Percentiles rank a stretch among this genome's conserved stretches.
Evolutionary conservation across 2,329 filamentous ascomycete genomes (phyloP).

Genomic region (Sclerotinia minor): DNA sequence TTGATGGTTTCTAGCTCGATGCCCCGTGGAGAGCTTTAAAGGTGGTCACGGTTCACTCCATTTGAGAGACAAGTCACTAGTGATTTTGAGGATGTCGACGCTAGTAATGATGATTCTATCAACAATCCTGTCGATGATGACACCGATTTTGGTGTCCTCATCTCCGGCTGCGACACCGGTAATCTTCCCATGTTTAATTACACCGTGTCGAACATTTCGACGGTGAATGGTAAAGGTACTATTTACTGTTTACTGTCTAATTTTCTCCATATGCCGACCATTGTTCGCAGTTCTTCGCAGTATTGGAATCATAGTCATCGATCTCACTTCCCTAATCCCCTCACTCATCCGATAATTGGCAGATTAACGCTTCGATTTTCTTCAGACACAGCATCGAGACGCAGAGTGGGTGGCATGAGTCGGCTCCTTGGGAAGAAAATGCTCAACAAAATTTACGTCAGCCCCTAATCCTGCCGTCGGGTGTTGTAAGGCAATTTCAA

Average conservation of each 20-base stretch:
- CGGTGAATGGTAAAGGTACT: conserved; percentile 41
- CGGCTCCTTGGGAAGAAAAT: conserved; percentile 55
- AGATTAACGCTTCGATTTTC: conserved; percentile 18
- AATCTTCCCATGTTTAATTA: not conserved
- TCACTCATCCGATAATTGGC: not conserved
- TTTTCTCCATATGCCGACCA: conserved; percentile 44
- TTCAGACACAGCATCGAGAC: conserved; percentile 39
- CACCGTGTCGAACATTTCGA: not conserved
- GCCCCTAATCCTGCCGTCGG: not conserved
- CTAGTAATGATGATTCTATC: not conserved
- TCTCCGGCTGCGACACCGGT: too few species aligned
- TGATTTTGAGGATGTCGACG: not conserved
- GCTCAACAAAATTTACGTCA: conserved; percentile 53
- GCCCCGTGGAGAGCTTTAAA: not conserved
- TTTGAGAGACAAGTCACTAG: not conserved
- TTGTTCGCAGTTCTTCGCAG: conserved; percentile 40
- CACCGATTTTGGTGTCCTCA: not conserved
- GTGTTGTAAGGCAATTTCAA: not conserved
- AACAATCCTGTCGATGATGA: not conserved
- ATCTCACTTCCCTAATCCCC: conserved; percentile 19
- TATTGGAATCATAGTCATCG: conserved; percentile 26
- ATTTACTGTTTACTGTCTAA: conserved; percentile 45
- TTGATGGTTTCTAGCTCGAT: not conserved
- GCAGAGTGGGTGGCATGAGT: conserved; percentile 45
- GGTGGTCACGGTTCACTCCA: not conserved